Percentiles rank a stretch among this genome's conserved stretches.
Conservation (phyloP, 345 rosid species). For the Odontarrhena argentea region DNA sequence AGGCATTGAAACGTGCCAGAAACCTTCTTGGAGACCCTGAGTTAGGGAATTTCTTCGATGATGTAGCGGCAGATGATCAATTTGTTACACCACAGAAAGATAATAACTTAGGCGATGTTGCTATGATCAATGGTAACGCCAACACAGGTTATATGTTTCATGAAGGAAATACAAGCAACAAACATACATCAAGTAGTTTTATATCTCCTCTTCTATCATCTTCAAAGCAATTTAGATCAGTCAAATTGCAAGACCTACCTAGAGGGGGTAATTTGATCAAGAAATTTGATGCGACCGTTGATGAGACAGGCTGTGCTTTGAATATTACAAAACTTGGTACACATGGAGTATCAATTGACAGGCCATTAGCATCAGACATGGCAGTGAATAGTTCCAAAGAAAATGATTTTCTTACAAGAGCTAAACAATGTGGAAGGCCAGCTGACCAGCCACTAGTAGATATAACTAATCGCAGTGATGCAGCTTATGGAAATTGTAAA, state of each 20-base stretch:
- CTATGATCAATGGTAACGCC: conserved; percentile 48
- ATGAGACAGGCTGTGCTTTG: conserved; percentile 36
- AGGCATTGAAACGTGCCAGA: conserved; percentile 84
- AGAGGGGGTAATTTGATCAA: conserved; percentile 63
- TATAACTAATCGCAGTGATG: conserved; percentile 57
- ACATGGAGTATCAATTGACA: conserved; percentile 36
- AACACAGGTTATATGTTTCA: conserved; percentile 39
- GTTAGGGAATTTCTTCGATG: conserved; percentile 56
- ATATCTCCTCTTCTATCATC: conserved; percentile 62
- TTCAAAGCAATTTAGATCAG: conserved; percentile 44
- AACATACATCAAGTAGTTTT: conserved; percentile 50
- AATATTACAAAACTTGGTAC: conserved; percentile 34
- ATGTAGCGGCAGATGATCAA: conserved; percentile 44
- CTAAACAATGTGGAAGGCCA: conserved; percentile 45
- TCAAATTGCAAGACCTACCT: conserved; percentile 39
- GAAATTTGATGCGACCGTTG: conserved; percentile 75
- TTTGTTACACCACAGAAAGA: conserved; percentile 43
- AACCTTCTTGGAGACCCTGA: conserved; percentile 93
- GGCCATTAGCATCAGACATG: conserved; percentile 26
- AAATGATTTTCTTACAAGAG: conserved; percentile 39
- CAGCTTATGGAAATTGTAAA: conserved; percentile 39
- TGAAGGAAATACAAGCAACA: conserved; percentile 50
- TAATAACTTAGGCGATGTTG: conserved; percentile 37
- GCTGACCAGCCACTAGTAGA: conserved; percentile 55
- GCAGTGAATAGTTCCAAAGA: conserved; percentile 33